Base-by-base conservation (phyloP, 139 green algal species). In the Pseudopediastrum boryanum region DNA sequence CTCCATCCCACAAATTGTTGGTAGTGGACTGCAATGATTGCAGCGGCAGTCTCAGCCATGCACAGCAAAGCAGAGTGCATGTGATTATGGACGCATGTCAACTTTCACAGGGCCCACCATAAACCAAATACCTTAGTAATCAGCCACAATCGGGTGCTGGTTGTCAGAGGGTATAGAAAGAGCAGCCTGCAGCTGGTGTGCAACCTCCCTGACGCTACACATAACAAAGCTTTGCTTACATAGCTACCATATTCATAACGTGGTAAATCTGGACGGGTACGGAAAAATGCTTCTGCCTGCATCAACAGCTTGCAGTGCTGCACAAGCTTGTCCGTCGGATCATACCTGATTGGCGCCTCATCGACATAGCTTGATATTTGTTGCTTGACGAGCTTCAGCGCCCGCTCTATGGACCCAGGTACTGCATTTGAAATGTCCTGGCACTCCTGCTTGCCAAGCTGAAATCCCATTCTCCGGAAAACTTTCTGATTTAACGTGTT, bases 401-500 rank as follows among this genome's bases (percentile, higher is more conserved):
- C 78, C 21, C 85, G 83, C 80, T 98, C 94, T 8, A 97, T 85
- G 0, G 90, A 89, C 0, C 91, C 90, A 21, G 87, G 80, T 35
- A 52, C 23, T 21, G 42, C 27, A 35, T 71, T 56, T 0, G 77
- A 31, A 52, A 71, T 75, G 7, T 83, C 43, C 12, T 69, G 23
- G 39, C 61, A 52, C 25, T 82, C 51, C 76, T 70, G 51, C 54
- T 88, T 86, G 0, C 85, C 41, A 19, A 97, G 31, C 59, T 71
- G 61, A 62, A 97, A 93, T 23, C 91, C 92, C 70, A 98, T 64
- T 59, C 86, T 86, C 75, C 90, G 90, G 66, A 98, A 91, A 54
- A 97, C 90, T 68, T 94, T 95, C 19, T 84, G 70, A 78, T 98
- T 97, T 12, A 98, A 85, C 3, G 95, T 98, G 66, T 87, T 89